Percentiles rank a stretch among this genome's conserved stretches.
Conservation (phyloP, 177 flowering plant genomes). For the Vitis hybrid region DNA sequence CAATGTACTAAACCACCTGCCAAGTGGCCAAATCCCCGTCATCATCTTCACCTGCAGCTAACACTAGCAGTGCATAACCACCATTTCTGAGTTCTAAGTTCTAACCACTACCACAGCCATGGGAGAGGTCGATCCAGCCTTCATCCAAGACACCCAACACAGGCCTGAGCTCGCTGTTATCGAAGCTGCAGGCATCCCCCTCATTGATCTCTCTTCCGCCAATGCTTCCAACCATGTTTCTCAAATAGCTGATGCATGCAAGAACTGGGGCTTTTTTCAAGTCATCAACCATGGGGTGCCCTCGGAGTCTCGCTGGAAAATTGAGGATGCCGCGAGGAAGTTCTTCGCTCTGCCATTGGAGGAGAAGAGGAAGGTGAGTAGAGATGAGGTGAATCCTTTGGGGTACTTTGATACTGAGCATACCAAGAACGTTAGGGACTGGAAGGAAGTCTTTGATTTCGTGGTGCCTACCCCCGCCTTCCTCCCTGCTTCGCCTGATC, state of each 20-base stretch:
- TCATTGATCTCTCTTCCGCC: slow-evolving; percentile 42
- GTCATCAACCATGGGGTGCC: slow-evolving; percentile 73
- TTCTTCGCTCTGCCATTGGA: slow-evolving; percentile 49
- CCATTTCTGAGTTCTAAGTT: too few species aligned
- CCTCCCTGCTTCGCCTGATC: slow-evolving; percentile 36
- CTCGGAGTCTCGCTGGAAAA: slow-evolving; percentile 14
- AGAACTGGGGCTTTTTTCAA: slow-evolving; percentile 73
- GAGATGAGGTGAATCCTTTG: slow-evolving; percentile 41
- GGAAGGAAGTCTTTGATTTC: slow-evolving; percentile 68
- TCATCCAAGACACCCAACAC: slow-evolving; percentile 50
- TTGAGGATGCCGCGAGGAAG: slow-evolving; percentile 31
- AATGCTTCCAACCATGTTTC: slow-evolving; percentile 16
- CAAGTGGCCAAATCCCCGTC: too few species aligned
- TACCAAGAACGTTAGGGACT: slow-evolving; percentile 68
- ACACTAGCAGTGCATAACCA: too few species aligned
- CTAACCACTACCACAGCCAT: slow-evolving; percentile 14
- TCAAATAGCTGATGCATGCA: slow-evolving; percentile 47
- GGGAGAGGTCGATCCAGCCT: slow-evolving; percentile 51
- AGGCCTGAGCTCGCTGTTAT: slow-evolving; percentile 35
- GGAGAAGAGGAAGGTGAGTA: slow-evolving; percentile 55
- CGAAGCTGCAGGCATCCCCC: slow-evolving; percentile 42
- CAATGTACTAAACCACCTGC: too few species aligned
- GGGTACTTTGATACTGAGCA: slow-evolving; percentile 57
- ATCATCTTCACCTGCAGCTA: too few species aligned
- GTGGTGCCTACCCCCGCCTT: slow-evolving; percentile 22